These are phyloP conservation scores for Rachicladosporium sp. DNA, from an alignment of 2,329 filamentous ascomycete genomes.

Conservation along the genomic window DNA sequence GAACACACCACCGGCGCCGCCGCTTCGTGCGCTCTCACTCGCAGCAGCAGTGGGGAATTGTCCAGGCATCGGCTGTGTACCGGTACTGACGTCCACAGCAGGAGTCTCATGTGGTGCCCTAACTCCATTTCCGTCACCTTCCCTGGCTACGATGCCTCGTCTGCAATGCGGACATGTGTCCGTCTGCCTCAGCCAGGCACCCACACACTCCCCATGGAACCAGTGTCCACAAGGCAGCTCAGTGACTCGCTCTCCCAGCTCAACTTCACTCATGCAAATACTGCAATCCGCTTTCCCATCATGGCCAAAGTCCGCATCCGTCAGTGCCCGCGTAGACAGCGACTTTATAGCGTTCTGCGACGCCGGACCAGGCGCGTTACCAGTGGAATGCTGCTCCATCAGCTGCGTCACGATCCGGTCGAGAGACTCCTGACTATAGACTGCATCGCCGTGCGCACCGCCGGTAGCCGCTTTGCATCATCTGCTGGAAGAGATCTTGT, in stretches of 20 bases:
- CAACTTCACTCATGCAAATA: conserved; percentile 84
- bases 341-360: conserved; percentile 59
- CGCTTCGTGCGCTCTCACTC: conserved; percentile 4
- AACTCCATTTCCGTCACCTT: conserved; percentile 1
- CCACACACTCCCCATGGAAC: conserved; percentile 78
- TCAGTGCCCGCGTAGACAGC: conserved; percentile 53
- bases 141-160: conserved; percentile 35
- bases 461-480: conserved; percentile 22
- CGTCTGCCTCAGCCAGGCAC: conserved; percentile 76
- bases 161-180: conserved; percentile 84
- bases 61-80: not conserved
- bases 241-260: conserved; percentile 59
- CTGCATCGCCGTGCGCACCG: conserved; percentile 55
- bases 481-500: conserved; percentile 12
- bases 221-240: conserved; percentile 81
- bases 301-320: conserved; percentile 57
- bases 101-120: conserved; percentile 1
- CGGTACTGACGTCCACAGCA: conserved; percentile 1
- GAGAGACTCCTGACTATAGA: conserved; percentile 81
- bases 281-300: conserved; percentile 70
- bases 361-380: conserved; percentile 72
- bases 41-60: not conserved
- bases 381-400: conserved; percentile 69
- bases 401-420: conserved; percentile 78
- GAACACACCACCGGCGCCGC: conserved; percentile 13